Evolutionary conservation across 2,329 filamentous ascomycete genomes (phyloP).

Genomic region (Trichoderma arundinaceum): DNA sequence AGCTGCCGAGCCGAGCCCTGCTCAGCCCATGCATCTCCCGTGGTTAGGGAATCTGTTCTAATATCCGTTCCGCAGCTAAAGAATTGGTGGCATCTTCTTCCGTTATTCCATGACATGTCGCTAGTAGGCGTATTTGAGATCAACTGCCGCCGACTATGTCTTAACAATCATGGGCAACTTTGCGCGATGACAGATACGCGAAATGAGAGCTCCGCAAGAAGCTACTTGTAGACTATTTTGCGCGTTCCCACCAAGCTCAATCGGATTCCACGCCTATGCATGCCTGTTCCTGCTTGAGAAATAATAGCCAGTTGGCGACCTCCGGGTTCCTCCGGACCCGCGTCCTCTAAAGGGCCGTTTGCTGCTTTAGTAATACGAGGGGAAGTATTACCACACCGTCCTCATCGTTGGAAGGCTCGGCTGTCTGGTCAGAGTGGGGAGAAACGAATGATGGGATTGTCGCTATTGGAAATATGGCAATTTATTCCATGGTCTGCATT

Average conservation of each 20-base stretch:
- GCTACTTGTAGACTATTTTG: not conserved
- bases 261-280: not conserved
- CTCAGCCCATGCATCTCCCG: not conserved
- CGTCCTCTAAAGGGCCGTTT: not conserved
- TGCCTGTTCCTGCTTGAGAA: not conserved
- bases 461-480: no score
- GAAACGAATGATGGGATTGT: no score
- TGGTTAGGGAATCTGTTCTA: constrained; percentile 8
- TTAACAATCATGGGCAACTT: constrained; percentile 8
- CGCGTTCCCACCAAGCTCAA: not conserved
- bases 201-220: not conserved
- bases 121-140: no score
- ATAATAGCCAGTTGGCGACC: not conserved
- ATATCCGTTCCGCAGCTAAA: not conserved
- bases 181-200: not conserved
- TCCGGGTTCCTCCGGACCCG: constrained; percentile 8
- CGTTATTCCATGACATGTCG: not conserved
- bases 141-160: no score
- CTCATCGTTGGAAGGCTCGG: not conserved
- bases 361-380: constrained; percentile 7
- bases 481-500: no score
- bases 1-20: not conserved
- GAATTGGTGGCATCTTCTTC: not conserved
- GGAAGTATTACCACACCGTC: no score
- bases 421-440: not conserved